A percentile compares a stretch with the other conserved stretches of the same genome.
Conservation (phyloP, 2,329 filamentous ascomycete species). For the Pyrenophora teres region DNA sequence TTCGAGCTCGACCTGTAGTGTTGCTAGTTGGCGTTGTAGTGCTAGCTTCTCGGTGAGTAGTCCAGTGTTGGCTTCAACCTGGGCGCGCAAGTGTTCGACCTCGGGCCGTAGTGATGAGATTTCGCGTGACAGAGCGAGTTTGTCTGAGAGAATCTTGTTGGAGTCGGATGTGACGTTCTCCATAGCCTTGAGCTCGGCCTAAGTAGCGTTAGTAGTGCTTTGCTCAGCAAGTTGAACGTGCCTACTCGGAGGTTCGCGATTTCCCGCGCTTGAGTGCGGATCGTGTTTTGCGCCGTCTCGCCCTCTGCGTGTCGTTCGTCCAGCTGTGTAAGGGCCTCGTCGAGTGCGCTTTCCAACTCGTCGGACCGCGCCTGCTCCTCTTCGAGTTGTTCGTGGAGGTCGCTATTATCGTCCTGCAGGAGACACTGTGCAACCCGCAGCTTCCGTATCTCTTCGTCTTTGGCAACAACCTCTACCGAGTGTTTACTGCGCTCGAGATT, state of each 20-base stretch:
- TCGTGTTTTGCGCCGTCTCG: slow-evolving; percentile 55
- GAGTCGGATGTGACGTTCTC: slow-evolving; percentile 71
- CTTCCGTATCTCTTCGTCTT: slow-evolving; percentile 75
- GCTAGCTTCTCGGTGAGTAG: slow-evolving; percentile 78
- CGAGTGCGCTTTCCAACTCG: slow-evolving; percentile 56
- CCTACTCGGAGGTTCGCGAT: slow-evolving; percentile 61
- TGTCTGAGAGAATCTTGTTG: slow-evolving; percentile 70
- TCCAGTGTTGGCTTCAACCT: slow-evolving; percentile 65
- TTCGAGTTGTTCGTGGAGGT: slow-evolving; percentile 66
- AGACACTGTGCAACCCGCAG: slow-evolving; percentile 68
- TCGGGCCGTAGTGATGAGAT: slow-evolving; percentile 64
- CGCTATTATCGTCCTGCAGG: slow-evolving; percentile 73
- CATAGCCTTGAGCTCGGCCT: slow-evolving; percentile 75
- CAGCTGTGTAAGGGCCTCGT: slow-evolving; percentile 54
- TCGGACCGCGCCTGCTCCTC: slow-evolving; percentile 65
- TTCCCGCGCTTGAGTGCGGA: slow-evolving; percentile 59
- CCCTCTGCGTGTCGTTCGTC: slow-evolving; percentile 54
- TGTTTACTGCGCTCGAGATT: slow-evolving; percentile 70
- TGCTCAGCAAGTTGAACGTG: slow-evolving; percentile 50
- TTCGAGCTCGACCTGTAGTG: slow-evolving; percentile 79
- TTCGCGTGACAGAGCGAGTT: slow-evolving; percentile 64
- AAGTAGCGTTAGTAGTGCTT: slow-evolving; percentile 16
- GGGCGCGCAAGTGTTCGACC: slow-evolving; percentile 64
- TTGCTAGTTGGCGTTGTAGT: slow-evolving; percentile 76
- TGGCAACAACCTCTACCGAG: slow-evolving; percentile 68